These are phyloP conservation scores for Coffea eugenioides DNA, from an alignment of 257 asterid species.

Conservation along the genomic window DNA sequence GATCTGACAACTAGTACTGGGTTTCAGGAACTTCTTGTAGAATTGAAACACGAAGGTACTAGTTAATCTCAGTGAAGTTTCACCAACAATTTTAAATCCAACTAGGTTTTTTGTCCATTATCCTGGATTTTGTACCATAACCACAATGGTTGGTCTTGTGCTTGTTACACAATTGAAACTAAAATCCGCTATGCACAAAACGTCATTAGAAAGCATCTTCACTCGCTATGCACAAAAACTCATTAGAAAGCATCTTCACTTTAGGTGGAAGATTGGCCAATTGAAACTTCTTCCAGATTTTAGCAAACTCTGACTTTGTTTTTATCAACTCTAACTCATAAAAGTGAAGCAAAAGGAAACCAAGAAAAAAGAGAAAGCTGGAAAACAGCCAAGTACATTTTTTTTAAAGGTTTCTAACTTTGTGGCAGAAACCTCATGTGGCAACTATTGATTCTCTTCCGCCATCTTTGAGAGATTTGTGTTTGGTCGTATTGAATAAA, in stretches of 20 bases:
- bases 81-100: neutral
- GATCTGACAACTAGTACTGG: constrained; percentile 46
- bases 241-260: neutral
- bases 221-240: neutral
- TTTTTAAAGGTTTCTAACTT: neutral
- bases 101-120: neutral
- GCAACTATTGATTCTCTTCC: neutral
- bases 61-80: neutral
- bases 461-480: neutral
- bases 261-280: neutral
- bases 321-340: neutral
- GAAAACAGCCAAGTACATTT: neutral
- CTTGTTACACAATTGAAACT: neutral
- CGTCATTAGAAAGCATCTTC: neutral
- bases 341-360: neutral
- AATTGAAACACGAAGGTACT: constrained; percentile 72
- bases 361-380: neutral
- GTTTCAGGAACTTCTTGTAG: constrained; percentile 52
- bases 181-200: neutral
- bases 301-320: neutral
- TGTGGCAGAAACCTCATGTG: neutral
- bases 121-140: neutral
- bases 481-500: neutral
- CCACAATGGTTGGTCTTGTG: neutral
- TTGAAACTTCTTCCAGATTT: neutral